Percentiles rank a stretch among this genome's conserved stretches.
These are phyloP conservation scores for Recurvomyces mirabilis DNA, from an alignment of 495 filamentous ascomycete species.

Conservation along the genomic window DNA sequence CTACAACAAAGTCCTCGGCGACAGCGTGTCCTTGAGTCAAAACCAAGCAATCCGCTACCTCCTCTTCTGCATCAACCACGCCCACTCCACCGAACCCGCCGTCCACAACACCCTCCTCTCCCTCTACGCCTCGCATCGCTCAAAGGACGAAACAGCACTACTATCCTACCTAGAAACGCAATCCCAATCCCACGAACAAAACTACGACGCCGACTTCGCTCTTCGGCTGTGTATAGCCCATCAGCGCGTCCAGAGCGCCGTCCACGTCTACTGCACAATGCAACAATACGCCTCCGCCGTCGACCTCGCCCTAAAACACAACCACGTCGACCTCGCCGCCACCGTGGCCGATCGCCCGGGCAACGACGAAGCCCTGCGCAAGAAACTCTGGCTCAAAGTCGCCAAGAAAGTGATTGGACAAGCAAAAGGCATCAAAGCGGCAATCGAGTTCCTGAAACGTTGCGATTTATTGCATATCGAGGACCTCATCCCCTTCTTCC, in stretches of 20 bases:
- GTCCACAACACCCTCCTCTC: constrained; percentile 95
- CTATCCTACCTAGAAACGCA: constrained; percentile 77
- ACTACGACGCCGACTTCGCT: constrained; percentile 95
- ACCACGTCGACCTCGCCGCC: constrained; percentile 79
- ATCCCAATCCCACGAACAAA: constrained; percentile 45
- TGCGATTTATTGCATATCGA: constrained; percentile 90
- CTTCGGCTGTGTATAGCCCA: constrained; percentile 90
- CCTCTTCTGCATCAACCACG: constrained; percentile 81
- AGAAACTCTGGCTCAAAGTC: constrained; percentile 88
- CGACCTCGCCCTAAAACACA: constrained; percentile 75
- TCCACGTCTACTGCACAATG: constrained; percentile 95
- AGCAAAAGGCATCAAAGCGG: constrained; percentile 78
- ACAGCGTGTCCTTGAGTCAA: constrained; percentile 45
- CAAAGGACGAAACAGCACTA: constrained; percentile 69
- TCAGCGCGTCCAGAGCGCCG: constrained; percentile 79
- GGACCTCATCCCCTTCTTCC: constrained; percentile 95
- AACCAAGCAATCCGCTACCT: constrained; percentile 95
- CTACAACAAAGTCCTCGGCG: constrained; percentile 63
- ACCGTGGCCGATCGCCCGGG: constrained; percentile 76
- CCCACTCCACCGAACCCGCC: constrained; percentile 71
- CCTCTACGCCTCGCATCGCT: constrained; percentile 81
- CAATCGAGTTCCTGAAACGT: constrained; percentile 84
- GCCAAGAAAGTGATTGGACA: constrained; percentile 84
- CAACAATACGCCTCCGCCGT: constrained; percentile 86
- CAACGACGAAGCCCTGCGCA: constrained; percentile 64